A percentile compares a stretch with the other conserved stretches of the same genome.
Evolutionary conservation across 495 filamentous ascomycete genomes (phyloP).

Genomic region (Sabuloglossum arenarium): DNA sequence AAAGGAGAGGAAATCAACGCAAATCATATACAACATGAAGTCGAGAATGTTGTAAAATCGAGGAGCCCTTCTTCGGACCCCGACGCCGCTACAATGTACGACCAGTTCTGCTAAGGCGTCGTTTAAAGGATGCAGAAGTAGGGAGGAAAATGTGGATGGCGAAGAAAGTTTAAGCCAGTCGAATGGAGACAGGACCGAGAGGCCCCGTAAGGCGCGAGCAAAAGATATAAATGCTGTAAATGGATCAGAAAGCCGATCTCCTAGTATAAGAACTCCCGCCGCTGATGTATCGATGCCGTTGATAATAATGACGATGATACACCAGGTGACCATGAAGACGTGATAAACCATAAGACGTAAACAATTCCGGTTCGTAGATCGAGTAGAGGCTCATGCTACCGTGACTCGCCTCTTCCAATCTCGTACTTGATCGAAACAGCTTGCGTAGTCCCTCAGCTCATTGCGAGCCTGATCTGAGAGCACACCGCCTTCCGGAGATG

Average conservation of each 20-base stretch:
- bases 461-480: slow-evolving; percentile 57
- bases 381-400: slow-evolving; percentile 12
- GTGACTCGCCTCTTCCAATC: slow-evolving; percentile 39
- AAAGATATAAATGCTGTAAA: background rate
- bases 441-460: slow-evolving; percentile 69
- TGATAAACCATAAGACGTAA: slow-evolving; percentile 1
- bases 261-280: background rate
- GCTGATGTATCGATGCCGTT: background rate
- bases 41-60: background rate
- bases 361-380: background rate
- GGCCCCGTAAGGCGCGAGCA: background rate
- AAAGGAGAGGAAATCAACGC: background rate
- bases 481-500: slow-evolving; percentile 25
- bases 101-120: background rate
- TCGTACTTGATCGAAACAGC: slow-evolving; percentile 67
- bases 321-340: background rate
- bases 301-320: background rate
- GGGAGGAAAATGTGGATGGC: background rate
- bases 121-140: background rate
- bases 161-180: background rate
- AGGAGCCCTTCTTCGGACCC: background rate
- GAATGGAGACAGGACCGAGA: background rate
- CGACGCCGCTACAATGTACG: background rate
- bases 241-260: background rate
- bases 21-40: background rate